Evolutionary conservation across 768 basidiomycete genomes (phyloP), one percentile per base, ranked within the genome.

Genomic region (Galerina sulciceps): DNA sequence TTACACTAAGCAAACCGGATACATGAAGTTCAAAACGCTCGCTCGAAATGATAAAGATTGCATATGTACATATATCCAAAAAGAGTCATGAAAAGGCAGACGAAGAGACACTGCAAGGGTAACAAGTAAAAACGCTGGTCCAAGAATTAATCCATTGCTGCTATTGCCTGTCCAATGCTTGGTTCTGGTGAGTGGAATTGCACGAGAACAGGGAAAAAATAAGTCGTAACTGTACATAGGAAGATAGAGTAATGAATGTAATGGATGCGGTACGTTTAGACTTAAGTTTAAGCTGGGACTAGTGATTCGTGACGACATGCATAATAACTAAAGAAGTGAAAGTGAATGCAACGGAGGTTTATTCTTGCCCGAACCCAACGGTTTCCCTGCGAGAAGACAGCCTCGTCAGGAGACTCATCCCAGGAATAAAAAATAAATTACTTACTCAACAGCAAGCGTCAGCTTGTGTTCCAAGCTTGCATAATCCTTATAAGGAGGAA

Each of bases 401-500:
- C 53, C 51, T 60, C 10, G 51, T 61, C 45, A 66, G 48, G 52
- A 52, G 53, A 40, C 4, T 58, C 40, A 44, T 22, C 42, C 14
- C 59, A 44, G 11, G 11, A 55, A 15, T 22, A 41, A 43, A 45
- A 36, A 20, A 49, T 55, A 64, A 56, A 54, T 34, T 49, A 88
- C 93, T 74, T 74, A 93, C 91, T 96, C 94, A 57, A 96, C 92
- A 54, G 94, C 94, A 61, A 96, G 81, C 3, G 95, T 96, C 61
- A 99, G 77, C 79, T 98, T 98, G 46, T 98, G 91, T 73, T 99
- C 96, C 65, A 99, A 73, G 65, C 88, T 93, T 40, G 91, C 91
- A 71, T 96, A 97, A 66, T 94, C 93, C 71, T 94, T 96, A 74
- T 99, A 99, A 11, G 95, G 93, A n/a, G 97, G 97, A 54, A 99